phyloP scores from a whole-genome alignment of 768 basidiomycete genomes.

The Trametes villosa region DNA sequence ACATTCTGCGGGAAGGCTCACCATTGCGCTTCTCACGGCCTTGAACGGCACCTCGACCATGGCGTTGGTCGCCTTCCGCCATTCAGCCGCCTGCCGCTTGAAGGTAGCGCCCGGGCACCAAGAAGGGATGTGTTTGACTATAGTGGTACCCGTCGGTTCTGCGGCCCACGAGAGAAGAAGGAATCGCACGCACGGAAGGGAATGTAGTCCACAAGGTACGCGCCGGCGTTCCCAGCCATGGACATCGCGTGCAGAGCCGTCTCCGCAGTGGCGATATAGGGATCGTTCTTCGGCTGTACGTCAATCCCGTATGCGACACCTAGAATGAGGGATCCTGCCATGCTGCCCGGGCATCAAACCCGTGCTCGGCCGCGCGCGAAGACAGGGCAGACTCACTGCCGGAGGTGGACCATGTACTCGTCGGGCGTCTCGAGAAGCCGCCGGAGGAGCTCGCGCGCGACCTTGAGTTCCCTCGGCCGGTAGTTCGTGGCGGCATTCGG shows the following conservation, averaged over 20 bases:
- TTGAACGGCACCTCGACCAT: slow-evolving; percentile 29
- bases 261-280: slow-evolving; percentile 47
- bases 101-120: slow-evolving; percentile 36
- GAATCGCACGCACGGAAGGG: slow-evolving; percentile 32
- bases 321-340: slow-evolving; percentile 46
- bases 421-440: slow-evolving; percentile 41
- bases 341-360: slow-evolving; percentile 34
- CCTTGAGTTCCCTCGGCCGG: slow-evolving; percentile 37
- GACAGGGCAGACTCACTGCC: slow-evolving; percentile 39
- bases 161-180: background rate
- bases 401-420: slow-evolving; percentile 41
- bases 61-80: slow-evolving; percentile 22
- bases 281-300: slow-evolving; percentile 44
- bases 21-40: slow-evolving; percentile 29
- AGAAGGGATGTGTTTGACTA: slow-evolving; percentile 28
- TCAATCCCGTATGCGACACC: slow-evolving; percentile 52
- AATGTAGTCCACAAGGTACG: slow-evolving; percentile 50
- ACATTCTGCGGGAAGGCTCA: slow-evolving; percentile 3
- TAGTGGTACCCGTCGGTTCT: background rate
- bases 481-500: slow-evolving; percentile 37
- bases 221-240: slow-evolving; percentile 44
- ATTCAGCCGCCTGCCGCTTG: slow-evolving; percentile 28
- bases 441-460: slow-evolving; percentile 38
- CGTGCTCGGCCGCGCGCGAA: background rate
- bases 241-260: slow-evolving; percentile 40